These are phyloP conservation scores for Halophytophthora batemanensis DNA, from an alignment of 352 stramenopile species.

Conservation along the genomic window DNA sequence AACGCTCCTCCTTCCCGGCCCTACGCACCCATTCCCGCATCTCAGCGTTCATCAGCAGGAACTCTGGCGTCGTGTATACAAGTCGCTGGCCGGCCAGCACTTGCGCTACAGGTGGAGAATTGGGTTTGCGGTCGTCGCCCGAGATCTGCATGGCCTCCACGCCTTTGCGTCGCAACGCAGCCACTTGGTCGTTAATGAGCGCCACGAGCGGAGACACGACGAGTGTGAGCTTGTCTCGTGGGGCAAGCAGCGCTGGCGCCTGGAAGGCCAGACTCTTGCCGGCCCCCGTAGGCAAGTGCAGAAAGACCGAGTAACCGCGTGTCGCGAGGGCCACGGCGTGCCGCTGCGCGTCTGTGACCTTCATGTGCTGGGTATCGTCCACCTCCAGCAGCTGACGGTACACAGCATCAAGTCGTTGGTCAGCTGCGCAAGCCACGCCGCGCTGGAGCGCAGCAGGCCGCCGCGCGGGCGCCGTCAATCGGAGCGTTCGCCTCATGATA, in stretches of 20 bases:
- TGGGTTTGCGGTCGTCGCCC: conserved; percentile 20
- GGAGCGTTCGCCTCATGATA: too few relatives aligned
- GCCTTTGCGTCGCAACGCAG: conserved; percentile 53
- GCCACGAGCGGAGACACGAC: conserved; percentile 75
- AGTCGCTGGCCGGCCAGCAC: conserved; percentile 43
- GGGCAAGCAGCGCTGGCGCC: conserved; percentile 50
- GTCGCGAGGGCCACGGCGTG: conserved; percentile 39
- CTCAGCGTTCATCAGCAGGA: conserved; percentile 59
- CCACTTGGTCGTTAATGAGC: conserved; percentile 79
- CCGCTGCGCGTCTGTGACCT: conserved; percentile 39
- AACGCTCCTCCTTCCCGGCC: conserved; percentile 14
- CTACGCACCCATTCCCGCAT: conserved; percentile 45
- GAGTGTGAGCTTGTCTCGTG: conserved; percentile 39
- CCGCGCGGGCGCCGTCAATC: too few relatives aligned
- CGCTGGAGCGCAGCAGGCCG: too few relatives aligned
- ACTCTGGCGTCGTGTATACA: conserved; percentile 83
- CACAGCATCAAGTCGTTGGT: conserved; percentile 18
- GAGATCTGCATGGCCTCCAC: conserved; percentile 50
- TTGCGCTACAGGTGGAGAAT: conserved; percentile 24
- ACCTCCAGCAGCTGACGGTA: conserved; percentile 43
- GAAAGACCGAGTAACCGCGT: conserved; percentile 61
- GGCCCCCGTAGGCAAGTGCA: conserved; percentile 70
- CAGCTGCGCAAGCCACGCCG: neutral
- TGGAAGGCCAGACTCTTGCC: conserved; percentile 85
- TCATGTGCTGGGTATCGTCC: conserved; percentile 12